Evolutionary conservation across 1,284 basidiomycete species (phyloP), one percentile per base, ranked within the genome.

Genomic region (Cryptococcus sp.): DNA sequence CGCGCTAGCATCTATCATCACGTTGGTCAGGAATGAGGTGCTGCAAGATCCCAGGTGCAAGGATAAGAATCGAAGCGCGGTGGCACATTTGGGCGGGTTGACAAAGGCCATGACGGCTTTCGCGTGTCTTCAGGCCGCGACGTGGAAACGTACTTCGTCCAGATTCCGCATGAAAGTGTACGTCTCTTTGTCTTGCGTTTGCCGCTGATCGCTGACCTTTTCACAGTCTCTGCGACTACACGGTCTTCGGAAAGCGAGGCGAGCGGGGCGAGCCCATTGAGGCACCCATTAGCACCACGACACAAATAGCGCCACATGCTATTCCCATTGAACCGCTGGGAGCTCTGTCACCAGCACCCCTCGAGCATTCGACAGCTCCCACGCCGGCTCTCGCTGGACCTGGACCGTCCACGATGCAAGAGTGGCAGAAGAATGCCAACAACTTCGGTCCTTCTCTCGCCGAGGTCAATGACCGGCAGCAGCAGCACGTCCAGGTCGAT

Each of bases 71-170:
- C 25, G 25, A 25, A 6, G 75, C 40, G 73, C 65, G 11, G 51
- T 80, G 0, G 63, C 72, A 16, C 75, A 63, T 22, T 56, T 81
- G n/a, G 68, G 75, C 13, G 75, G 76, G 10, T 69, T 83, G 52
- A 83, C 82, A 1, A 82, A 80, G 61, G 81, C 82, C 3, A 63
- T 83, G 56, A 82, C 81, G 1, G 82, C 82, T 0, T 83, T 82
- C 67, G 81, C 81, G 0, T 80, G 81, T 53, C 67, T 83, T 1
- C 81, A 82, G 66, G 78, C 75, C 17, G 80, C 80, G 17, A 83
- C 82, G 4, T 80, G 78, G 72, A 69, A 76, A 31, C 67, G 80
- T 19, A 80, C 76, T 2, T 62, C 72, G 5, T 66, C 69, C 49
- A 65, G 68, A 27, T 58, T 77, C 51, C 74, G 77, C 56, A 73